These are phyloP conservation scores for Xylaria venustula DNA, from an alignment of 495 filamentous ascomycete species.

Conservation along the genomic window DNA sequence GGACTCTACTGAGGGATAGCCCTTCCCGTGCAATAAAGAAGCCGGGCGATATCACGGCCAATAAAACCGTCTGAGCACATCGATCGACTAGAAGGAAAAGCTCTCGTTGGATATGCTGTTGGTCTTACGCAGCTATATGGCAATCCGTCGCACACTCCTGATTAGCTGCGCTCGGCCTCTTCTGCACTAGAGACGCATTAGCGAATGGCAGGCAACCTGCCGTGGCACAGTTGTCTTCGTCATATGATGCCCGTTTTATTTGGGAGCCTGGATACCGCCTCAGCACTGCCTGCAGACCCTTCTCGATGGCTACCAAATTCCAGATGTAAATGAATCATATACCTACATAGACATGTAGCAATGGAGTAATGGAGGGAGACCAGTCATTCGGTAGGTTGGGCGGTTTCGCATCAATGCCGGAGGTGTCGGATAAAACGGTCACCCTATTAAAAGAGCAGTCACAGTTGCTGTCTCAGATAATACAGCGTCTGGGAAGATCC, in stretches of 20 bases:
- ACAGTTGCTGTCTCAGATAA: slow-evolving; percentile 11
- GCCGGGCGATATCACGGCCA: not conserved
- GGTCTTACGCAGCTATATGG: not conserved
- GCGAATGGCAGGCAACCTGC: slow-evolving; percentile 11
- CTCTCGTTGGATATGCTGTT: not conserved
- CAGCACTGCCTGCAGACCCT: not conserved
- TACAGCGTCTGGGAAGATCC: slow-evolving; percentile 2
- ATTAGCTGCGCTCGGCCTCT: not conserved
- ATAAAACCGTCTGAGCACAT: not conserved
- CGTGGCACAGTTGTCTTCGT: slow-evolving; percentile 13
- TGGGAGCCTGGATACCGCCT: not conserved
- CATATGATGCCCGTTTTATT: slow-evolving; percentile 10
- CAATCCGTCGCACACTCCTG: not conserved
- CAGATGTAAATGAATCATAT: too few relatives aligned
- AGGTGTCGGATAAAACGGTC: slow-evolving; percentile 14
- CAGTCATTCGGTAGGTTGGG: not conserved
- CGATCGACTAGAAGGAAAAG: not conserved
- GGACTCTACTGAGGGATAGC: not conserved
- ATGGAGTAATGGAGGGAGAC: not conserved
- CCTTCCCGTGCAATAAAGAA: not conserved
- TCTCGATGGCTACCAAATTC: not conserved
- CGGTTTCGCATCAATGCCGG: not conserved
- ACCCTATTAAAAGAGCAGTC: slow-evolving; percentile 5
- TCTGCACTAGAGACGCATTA: slow-evolving; percentile 10
- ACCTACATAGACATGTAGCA: not conserved